Base-by-base conservation (phyloP, 306 rosid species). In the Cyclanthera cordifolia region DNA sequence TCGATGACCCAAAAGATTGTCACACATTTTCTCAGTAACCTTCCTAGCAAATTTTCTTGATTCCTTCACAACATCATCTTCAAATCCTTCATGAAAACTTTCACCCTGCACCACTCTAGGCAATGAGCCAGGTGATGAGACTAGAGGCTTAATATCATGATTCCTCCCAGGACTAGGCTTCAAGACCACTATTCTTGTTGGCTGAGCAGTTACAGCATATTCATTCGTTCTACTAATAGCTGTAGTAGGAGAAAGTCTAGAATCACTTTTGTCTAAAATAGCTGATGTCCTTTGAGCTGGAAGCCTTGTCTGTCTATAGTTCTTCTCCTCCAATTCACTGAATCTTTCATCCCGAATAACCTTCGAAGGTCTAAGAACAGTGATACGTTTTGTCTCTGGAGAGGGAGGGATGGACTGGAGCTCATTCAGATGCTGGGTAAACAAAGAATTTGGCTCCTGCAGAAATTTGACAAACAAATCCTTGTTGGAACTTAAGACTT, bases 331-430 rank as follows among this genome's bases (percentile, higher is more conserved):
- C 15, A 83, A 71, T 58, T 69, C 74, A 20, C 67, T 45, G 59
- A 79, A 69, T 64, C 72, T 82, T 56, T 81, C 88, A 65, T 74
- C 75, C 34, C 82, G 80, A 74, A 79, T 77, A 77, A 86, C 81
- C 86, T 90, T 93, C 59, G 85, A 75, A 76, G 99, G 99, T 77
- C 84, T 86, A 72, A 94, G 86, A 73, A 94, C 91, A 73, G 95
- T 90, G 68, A 90, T 88, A n/a, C 72, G 79, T 67, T 83, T 83
- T 3, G 87, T 80, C 78, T 88, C 91, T n/a, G 74, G 72, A 17
- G 82, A 78, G 15, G 87, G 78, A 70, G 81, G 77, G 61, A 71
- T 69, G 17, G 90, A 85, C 51, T 73, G 88, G 41, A 79, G 52
- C 27, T 88, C 94, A 80, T 76, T 73, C 10, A 79, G 77, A 75